Percentiles rank a stretch among this genome's conserved stretches.
Conservation (phyloP, 768 basidiomycete species). For the Tricholoma saponaceum region DNA sequence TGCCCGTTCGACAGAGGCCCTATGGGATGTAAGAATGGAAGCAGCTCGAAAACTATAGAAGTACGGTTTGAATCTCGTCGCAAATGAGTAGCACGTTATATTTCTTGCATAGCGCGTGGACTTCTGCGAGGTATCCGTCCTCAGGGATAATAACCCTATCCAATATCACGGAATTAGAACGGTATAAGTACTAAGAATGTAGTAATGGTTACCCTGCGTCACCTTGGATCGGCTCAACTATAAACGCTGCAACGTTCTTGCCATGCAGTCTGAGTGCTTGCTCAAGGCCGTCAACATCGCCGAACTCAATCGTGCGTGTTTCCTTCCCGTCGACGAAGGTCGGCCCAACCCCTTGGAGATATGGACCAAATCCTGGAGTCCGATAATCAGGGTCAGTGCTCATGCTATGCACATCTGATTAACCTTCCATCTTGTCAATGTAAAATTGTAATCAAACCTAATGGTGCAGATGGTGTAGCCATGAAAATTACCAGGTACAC, state of each 20-base stretch:
- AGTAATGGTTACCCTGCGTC: slow-evolving; percentile 75
- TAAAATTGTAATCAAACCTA: no score
- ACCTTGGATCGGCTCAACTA: slow-evolving; percentile 97
- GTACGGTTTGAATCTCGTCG: slow-evolving; percentile 95
- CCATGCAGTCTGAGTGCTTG: slow-evolving; percentile 79
- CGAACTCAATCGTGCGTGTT: slow-evolving; percentile 70
- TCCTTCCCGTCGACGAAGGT: slow-evolving; percentile 55
- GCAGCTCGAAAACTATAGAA: neutral
- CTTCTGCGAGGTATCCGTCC: slow-evolving; percentile 75
- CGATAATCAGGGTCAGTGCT: slow-evolving; percentile 92
- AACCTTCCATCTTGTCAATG: no score
- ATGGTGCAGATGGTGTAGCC: slow-evolving; percentile 32
- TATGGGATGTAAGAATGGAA: slow-evolving; percentile 22
- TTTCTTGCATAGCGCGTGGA: slow-evolving; percentile 82
- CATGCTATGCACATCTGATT: slow-evolving; percentile 50
- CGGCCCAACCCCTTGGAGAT: slow-evolving; percentile 84
- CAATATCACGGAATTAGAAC: neutral
- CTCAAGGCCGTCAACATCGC: slow-evolving; percentile 77
- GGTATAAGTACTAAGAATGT: neutral
- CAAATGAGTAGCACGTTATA: slow-evolving; percentile 95
- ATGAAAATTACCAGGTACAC: slow-evolving; percentile 91
- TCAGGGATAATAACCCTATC: slow-evolving; percentile 88
- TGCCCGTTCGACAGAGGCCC: slow-evolving; percentile 91
- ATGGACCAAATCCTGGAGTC: slow-evolving; percentile 80
- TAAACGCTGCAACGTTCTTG: slow-evolving; percentile 82